Percentiles rank a stretch among this genome's conserved stretches.
Conservation (phyloP, 179 eudicot genomes). For the Spergularia azorica region DNA sequence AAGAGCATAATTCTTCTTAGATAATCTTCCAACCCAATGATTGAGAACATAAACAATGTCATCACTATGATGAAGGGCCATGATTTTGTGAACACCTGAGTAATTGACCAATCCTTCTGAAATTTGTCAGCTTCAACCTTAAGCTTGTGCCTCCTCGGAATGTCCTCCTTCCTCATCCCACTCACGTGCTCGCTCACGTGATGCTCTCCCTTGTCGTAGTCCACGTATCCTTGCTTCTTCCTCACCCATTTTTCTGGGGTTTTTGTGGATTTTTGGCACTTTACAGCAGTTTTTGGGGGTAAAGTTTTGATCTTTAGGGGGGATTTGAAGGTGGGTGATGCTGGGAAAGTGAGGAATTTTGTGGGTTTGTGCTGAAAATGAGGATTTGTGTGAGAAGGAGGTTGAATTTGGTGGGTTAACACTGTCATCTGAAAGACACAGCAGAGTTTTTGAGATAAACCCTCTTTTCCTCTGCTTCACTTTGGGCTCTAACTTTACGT, state of each 20-base stretch:
- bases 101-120: slow-evolving; percentile 86
- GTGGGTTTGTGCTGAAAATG: slow-evolving; percentile 24
- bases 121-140: slow-evolving; percentile 64
- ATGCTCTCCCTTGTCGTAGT: slow-evolving; percentile 77
- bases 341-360: slow-evolving; percentile 16
- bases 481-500: neutral
- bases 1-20: slow-evolving; percentile 76
- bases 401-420: slow-evolving; percentile 23
- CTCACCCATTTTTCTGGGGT: slow-evolving; percentile 52
- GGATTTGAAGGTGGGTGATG: slow-evolving; percentile 21
- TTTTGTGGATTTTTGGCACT: slow-evolving; percentile 25
- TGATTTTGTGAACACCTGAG: slow-evolving; percentile 59
- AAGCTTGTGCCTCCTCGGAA: slow-evolving; percentile 54
- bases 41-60: slow-evolving; percentile 76
- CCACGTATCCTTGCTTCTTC: slow-evolving; percentile 64
- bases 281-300: slow-evolving; percentile 11
- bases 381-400: slow-evolving; percentile 17
- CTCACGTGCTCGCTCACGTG: slow-evolving; percentile 51
- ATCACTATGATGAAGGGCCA: slow-evolving; percentile 40
- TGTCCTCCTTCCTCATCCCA: slow-evolving; percentile 64
- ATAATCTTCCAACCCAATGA: slow-evolving; percentile 89
- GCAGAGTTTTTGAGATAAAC: neutral
- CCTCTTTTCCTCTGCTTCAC: neutral
- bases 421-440: slow-evolving; percentile 20
- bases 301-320: slow-evolving; percentile 14